These are phyloP conservation scores for Lentinula boryana DNA, from an alignment of 768 basidiomycete species.

Conservation along the genomic window DNA sequence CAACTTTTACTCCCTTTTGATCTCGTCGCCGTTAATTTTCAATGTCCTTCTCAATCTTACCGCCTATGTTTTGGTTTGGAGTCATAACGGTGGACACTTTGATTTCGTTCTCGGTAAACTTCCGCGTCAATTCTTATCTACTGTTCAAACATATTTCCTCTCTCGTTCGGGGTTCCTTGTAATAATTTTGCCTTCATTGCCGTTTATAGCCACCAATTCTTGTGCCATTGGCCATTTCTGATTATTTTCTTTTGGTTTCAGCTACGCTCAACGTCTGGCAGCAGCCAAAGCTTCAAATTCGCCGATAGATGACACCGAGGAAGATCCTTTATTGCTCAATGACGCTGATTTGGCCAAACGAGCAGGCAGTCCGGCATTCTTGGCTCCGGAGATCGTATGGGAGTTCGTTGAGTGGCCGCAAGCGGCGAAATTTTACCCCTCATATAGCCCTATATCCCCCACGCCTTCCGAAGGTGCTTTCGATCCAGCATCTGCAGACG, in stretches of 20 bases:
- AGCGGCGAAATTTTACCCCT: background rate
- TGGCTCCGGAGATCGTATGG: slow-evolving; percentile 91
- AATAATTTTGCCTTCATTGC: too few relatives aligned
- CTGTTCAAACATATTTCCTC: too few relatives aligned
- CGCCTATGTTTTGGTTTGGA: too few relatives aligned
- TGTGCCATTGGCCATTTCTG: background rate
- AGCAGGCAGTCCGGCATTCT: slow-evolving; percentile 93
- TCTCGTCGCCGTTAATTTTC: too few relatives aligned
- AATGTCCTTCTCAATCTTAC: too few relatives aligned
- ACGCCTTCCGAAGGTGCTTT: background rate
- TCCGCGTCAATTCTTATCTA: too few relatives aligned
- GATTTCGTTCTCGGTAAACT: too few relatives aligned
- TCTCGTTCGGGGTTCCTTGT: too few relatives aligned
- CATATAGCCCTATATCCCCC: background rate
- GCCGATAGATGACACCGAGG: slow-evolving; percentile 27
- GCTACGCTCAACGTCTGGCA: slow-evolving; percentile 77
- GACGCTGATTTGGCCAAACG: slow-evolving; percentile 85
- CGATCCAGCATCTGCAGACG: slow-evolving; percentile 15
- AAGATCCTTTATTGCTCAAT: slow-evolving; percentile 67
- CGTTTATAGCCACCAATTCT: background rate
- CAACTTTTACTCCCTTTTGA: too few relatives aligned
- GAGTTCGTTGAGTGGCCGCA: slow-evolving; percentile 42
- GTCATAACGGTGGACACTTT: too few relatives aligned
- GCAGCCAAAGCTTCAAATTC: slow-evolving; percentile 33
- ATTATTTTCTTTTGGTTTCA: background rate